Base-by-base conservation (phyloP, 371 early-diverging fungal genomes). In the Entomophthora muscae region DNA sequence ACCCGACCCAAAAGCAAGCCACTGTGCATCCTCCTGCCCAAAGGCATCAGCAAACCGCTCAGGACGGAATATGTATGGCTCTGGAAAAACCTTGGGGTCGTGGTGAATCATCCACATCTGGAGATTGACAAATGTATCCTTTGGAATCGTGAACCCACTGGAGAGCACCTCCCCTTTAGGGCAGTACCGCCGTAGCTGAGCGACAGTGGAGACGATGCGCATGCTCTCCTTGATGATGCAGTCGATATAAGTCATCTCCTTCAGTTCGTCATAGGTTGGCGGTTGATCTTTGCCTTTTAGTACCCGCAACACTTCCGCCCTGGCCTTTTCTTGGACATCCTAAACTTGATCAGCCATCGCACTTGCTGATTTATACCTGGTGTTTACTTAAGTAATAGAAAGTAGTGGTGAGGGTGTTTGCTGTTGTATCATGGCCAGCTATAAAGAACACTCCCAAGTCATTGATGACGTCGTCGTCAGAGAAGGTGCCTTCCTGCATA, bases 1-100 rank as follows among this genome's bases (percentile, higher is more conserved):
- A 66, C 5, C 67, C 64, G 26, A 71, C 75, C 0, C 64, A 66
- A 17, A 73, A 71, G 13, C 64, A 75, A 1, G 69, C 79, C 33
- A 80, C 77, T 1, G 77, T 76, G 54, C 79, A 78, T 61, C 70
- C 68, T 68, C 90, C 89, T 7, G 21, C 17, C 42, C 42, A 5
- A 10, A 17, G 10, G 59, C 7, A 28, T 58, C 21, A 3, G 21
- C 3, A 32, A 58, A 58, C 3, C 59, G 59, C 21, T 58, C 31
- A 21, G 59, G 59, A 31, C 10, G 7, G 30, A 58, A 58, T 31
- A 22, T 17, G 26, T 30, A 24, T 3, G 59, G 59, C 10, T 58
- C 26, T 3, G 24, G 30, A 32, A 12, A 58, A 22, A 27, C 22
- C 22, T 58, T 32, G 13, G 3, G 3, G 7, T 58, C 21, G 59